Percentiles rank a stretch among this genome's conserved stretches.
phyloP scores from a whole-genome alignment of 371 early-diverging fungal species.

The Mortierella sp. region DNA sequence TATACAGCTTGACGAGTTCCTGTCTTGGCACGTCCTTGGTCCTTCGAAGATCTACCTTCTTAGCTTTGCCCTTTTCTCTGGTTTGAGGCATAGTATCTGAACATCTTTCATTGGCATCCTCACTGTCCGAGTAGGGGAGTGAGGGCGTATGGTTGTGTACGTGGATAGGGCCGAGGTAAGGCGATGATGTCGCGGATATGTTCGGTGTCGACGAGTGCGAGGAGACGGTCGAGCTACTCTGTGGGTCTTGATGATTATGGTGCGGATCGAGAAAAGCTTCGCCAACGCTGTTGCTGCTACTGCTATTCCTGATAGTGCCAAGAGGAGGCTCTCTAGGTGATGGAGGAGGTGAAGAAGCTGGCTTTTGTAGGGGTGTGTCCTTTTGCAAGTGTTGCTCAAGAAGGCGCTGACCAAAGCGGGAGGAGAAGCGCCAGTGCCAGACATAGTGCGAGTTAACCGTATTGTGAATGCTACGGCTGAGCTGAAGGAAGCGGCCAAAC shows the following conservation, averaged over 20 bases:
- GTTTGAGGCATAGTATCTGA: not conserved
- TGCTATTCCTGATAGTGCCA: not conserved
- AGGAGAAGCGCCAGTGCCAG: not conserved
- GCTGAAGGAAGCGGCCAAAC: conserved; percentile 35
- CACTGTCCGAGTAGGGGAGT: not conserved
- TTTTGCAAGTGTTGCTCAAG: conserved; percentile 6
- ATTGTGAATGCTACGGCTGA: conserved; percentile 5
- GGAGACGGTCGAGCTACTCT: no score
- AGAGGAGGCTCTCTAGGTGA: conserved; percentile 16
- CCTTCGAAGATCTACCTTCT: conserved; percentile 36
- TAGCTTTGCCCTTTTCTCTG: conserved; percentile 21
- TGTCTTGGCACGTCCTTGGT: conserved; percentile 27
- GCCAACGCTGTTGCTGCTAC: not conserved
- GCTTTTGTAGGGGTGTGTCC: not conserved
- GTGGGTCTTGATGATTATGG: conserved; percentile 18
- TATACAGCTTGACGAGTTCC: conserved; percentile 29
- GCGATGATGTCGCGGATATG: no score
- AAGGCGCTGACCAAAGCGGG: conserved; percentile 34
- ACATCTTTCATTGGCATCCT: not conserved
- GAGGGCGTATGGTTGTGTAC: no score
- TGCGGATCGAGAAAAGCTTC: not conserved
- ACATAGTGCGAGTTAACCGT: not conserved
- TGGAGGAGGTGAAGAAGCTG: not conserved
- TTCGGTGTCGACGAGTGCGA: no score
- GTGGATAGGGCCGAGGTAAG: no score